Conservation (phyloP, 2,329 filamentous ascomycete genomes). For the Seiridium unicorne region DNA sequence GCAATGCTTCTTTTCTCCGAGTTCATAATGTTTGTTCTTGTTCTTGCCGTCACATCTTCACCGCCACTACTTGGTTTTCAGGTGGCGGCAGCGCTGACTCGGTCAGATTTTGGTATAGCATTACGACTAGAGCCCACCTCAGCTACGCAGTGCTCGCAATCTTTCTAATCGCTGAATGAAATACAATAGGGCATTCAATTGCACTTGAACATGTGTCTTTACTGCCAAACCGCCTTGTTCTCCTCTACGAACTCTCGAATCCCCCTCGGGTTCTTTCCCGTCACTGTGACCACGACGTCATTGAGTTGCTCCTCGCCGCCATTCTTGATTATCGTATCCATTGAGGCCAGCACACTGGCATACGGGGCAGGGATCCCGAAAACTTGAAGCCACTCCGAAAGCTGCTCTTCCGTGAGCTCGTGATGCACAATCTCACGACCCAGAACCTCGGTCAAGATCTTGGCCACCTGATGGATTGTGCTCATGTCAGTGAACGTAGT, state of each 20-base stretch:
- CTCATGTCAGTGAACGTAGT: background rate
- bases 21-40: background rate
- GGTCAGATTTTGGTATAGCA: no score
- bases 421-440: constrained; percentile 32
- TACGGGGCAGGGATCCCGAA: constrained; percentile 30
- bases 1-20: background rate
- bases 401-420: constrained; percentile 26
- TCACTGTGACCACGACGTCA: constrained; percentile 30
- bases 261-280: constrained; percentile 27
- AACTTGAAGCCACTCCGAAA: constrained; percentile 18
- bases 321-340: constrained; percentile 32
- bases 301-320: constrained; percentile 34
- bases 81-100: no score
- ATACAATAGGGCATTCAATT: no score
- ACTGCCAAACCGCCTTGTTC: constrained; percentile 15
- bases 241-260: constrained; percentile 26
- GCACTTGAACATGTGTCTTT: background rate
- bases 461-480: constrained; percentile 25
- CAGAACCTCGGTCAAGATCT: constrained; percentile 29
- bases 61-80: no score
- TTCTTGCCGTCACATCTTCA: no score
- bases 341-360: constrained; percentile 27
- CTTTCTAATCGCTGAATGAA: no score
- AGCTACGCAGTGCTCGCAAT: no score
- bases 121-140: no score